Evolutionary conservation across 495 filamentous ascomycete genomes (phyloP).

Genomic region (Cercophora scortea): DNA sequence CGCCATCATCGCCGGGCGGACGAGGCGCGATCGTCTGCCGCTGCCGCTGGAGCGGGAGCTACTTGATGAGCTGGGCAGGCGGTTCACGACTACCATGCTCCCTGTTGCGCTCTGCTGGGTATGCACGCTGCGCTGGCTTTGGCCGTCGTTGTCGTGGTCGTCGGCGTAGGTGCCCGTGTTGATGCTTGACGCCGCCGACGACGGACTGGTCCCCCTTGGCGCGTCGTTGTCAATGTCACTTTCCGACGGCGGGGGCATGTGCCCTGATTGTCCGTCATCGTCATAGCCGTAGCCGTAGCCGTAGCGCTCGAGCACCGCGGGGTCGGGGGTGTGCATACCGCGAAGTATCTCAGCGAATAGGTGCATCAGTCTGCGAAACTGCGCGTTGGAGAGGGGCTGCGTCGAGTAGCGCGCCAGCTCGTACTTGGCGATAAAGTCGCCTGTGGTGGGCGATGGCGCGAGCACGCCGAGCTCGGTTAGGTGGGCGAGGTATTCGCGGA

Average conservation of each 20-base stretch:
- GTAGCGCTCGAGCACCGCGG: slow-evolving; percentile 30
- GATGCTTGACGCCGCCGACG: slow-evolving; percentile 11
- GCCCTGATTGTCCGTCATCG: slow-evolving; percentile 2
- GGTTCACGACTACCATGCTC: too few relatives aligned
- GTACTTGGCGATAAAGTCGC: slow-evolving; percentile 65
- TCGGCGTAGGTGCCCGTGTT: neutral
- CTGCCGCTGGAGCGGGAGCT: slow-evolving; percentile 7
- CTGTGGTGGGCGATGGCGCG: slow-evolving; percentile 43
- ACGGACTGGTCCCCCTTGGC: slow-evolving; percentile 20
- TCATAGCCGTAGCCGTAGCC: neutral
- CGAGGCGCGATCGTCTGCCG: slow-evolving; percentile 1
- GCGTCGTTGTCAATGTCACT: slow-evolving; percentile 45
- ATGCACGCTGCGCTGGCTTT: neutral
- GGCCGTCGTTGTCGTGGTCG: neutral
- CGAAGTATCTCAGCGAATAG: slow-evolving; percentile 77
- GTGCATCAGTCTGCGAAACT: slow-evolving; percentile 79
- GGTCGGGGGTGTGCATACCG: slow-evolving; percentile 60
- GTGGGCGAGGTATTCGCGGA: slow-evolving; percentile 71
- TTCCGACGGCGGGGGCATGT: slow-evolving; percentile 16
- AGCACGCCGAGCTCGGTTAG: slow-evolving; percentile 63
- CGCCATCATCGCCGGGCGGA: slow-evolving; percentile 8
- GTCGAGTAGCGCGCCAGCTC: slow-evolving; percentile 78
- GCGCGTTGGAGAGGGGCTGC: slow-evolving; percentile 43
- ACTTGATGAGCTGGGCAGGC: too few relatives aligned
- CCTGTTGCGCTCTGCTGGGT: too few relatives aligned